A percentile compares a stretch with the other conserved stretches of the same genome.
These are phyloP conservation scores for Amylostereum chailletii DNA, from an alignment of 1,284 basidiomycete genomes.

Conservation along the genomic window DNA sequence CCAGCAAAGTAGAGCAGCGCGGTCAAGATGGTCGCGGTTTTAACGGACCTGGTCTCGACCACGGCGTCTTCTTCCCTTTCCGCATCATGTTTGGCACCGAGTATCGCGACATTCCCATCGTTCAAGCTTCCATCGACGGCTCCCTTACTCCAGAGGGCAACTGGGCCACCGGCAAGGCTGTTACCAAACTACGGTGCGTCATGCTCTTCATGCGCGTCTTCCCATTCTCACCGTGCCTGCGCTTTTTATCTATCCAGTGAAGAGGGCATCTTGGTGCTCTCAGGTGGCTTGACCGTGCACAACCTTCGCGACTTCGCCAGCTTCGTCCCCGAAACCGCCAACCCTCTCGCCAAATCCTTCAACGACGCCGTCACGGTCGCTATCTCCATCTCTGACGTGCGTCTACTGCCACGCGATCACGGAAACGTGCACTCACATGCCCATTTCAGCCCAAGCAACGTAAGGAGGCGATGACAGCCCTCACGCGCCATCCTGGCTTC, in stretches of 20 bases:
- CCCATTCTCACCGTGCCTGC: not conserved
- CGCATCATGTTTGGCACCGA: slow-evolving; percentile 66
- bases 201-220: slow-evolving; percentile 2
- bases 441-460: slow-evolving; percentile 27
- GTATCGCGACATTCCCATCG: slow-evolving; percentile 50
- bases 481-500: slow-evolving; percentile 53
- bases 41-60: slow-evolving; percentile 50
- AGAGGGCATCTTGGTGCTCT: slow-evolving; percentile 61
- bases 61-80: slow-evolving; percentile 74
- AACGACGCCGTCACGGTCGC: slow-evolving; percentile 53
- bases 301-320: slow-evolving; percentile 49
- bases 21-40: slow-evolving; percentile 66
- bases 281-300: slow-evolving; percentile 63
- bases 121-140: slow-evolving; percentile 64
- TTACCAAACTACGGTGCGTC: slow-evolving; percentile 44
- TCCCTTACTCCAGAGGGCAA: slow-evolving; percentile 52
- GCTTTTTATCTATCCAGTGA: slow-evolving; percentile 24
- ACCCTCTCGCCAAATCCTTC: slow-evolving; percentile 42
- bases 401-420: slow-evolving; percentile 20
- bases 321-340: slow-evolving; percentile 43
- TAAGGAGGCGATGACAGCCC: slow-evolving; percentile 34
- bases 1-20: slow-evolving; percentile 40
- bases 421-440: slow-evolving; percentile 4
- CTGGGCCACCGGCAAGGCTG: slow-evolving; percentile 57
- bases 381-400: slow-evolving; percentile 37